phyloP scores from a whole-genome alignment of 108 stramenopile genomes.

The Seminavis robusta region DNA sequence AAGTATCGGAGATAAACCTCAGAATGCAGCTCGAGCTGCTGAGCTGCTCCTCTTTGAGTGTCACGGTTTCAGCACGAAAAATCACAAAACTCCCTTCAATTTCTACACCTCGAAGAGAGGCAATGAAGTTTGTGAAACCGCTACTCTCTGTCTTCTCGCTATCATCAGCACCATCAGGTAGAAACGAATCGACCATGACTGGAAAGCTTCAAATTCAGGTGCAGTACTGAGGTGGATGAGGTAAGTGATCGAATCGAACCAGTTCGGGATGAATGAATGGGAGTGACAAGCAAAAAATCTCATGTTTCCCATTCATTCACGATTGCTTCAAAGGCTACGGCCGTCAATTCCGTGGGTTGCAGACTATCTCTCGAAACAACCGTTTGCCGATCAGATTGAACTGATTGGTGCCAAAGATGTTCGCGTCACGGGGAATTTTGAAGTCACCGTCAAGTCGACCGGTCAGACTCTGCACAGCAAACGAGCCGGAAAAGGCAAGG shows the following conservation, averaged over 20 bases:
- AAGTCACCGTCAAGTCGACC: conserved; percentile 37
- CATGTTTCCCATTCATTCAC: neutral
- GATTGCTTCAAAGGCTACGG: conserved; percentile 20
- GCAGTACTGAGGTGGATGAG: conserved; percentile 24
- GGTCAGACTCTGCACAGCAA: conserved; percentile 49
- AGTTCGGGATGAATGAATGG: neutral
- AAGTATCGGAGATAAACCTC: too few species aligned
- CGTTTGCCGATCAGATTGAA: conserved; percentile 6
- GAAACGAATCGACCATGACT: conserved; percentile 2
- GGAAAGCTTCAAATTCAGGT: conserved; percentile 12
- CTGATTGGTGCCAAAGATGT: conserved; percentile 37
- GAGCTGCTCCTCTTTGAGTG: too few species aligned
- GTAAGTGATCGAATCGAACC: neutral
- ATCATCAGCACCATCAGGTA: too few species aligned
- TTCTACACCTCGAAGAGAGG: too few species aligned
- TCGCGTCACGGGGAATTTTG: conserved; percentile 45
- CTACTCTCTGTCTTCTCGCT: too few species aligned
- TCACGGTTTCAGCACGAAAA: too few species aligned
- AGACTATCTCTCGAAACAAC: conserved; percentile 14
- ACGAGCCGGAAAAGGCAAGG: conserved; percentile 28
- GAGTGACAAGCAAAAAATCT: neutral
- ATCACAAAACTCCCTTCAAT: too few species aligned
- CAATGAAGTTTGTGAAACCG: too few species aligned
- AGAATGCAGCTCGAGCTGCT: too few species aligned
- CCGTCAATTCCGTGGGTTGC: conserved; percentile 4